These are phyloP conservation scores for Drosera spatulata DNA, from an alignment of 179 eudicot genomes.

Conservation along the genomic window DNA sequence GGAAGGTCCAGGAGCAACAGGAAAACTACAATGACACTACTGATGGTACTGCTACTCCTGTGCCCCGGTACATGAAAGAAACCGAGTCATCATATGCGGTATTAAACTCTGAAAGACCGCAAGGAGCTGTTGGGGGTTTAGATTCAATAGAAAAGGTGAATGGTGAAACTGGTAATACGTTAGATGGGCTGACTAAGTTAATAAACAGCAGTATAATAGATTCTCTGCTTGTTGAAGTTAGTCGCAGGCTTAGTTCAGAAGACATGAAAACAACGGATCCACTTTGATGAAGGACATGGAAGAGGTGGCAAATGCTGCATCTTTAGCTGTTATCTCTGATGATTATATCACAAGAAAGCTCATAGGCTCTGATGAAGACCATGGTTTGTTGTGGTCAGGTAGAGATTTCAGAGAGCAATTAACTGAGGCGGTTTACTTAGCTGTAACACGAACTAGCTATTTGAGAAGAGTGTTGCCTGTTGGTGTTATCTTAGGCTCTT, in stretches of 20 bases:
- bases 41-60: conserved; percentile 13
- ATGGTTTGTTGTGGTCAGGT: conserved; percentile 17
- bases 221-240: conserved; percentile 58
- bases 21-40: conserved; percentile 12
- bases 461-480: conserved; percentile 66
- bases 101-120: conserved; percentile 37
- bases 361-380: conserved; percentile 19
- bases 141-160: conserved; percentile 8
- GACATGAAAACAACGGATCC: conserved; percentile 42
- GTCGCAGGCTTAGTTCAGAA: conserved; percentile 47
- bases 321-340: conserved; percentile 31
- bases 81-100: conserved; percentile 74
- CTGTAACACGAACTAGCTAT: conserved; percentile 46
- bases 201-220: conserved; percentile 42
- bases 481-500: conserved; percentile 81
- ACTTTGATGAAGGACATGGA: conserved; percentile 47
- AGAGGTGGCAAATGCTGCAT: conserved; percentile 48
- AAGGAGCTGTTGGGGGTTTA: conserved; percentile 25
- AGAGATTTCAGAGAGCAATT: conserved; percentile 38
- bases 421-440: conserved; percentile 40
- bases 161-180: conserved; percentile 11
- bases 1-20: conserved; percentile 56
- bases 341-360: conserved; percentile 15
- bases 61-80: conserved; percentile 9
- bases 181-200: conserved; percentile 18